phyloP scores from a whole-genome alignment of 2,329 filamentous ascomycete species.

The Stemphylium vesicarium region DNA sequence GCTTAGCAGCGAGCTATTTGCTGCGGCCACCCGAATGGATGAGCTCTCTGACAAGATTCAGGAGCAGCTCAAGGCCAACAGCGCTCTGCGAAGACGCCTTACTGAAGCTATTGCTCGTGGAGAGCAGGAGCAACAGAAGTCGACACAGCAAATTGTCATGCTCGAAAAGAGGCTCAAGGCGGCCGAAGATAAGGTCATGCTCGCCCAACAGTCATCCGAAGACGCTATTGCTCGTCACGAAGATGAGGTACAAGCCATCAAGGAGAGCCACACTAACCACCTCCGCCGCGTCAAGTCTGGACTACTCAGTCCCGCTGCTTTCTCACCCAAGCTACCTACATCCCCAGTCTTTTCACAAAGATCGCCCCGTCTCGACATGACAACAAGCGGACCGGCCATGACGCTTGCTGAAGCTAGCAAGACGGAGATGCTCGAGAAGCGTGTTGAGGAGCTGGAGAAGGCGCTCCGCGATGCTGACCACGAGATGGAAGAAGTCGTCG shows the following conservation, averaged over 20 bases:
- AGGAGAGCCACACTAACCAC: slow-evolving; percentile 77
- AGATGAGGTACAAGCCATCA: slow-evolving; percentile 77
- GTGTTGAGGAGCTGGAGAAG: slow-evolving; percentile 84
- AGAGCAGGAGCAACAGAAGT: slow-evolving; percentile 80
- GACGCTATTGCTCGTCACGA: slow-evolving; percentile 84
- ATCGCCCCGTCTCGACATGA: slow-evolving; percentile 66
- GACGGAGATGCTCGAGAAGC: slow-evolving; percentile 76
- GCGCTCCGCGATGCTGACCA: slow-evolving; percentile 76
- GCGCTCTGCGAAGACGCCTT: slow-evolving; percentile 75
- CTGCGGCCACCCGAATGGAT: slow-evolving; percentile 79
- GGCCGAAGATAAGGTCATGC: slow-evolving; percentile 83
- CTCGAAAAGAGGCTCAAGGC: slow-evolving; percentile 80
- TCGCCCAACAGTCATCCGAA: slow-evolving; percentile 85
- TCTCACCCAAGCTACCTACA: slow-evolving; percentile 66
- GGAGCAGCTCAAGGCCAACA: slow-evolving; percentile 79
- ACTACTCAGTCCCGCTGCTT: slow-evolving; percentile 55
- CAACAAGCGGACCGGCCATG: slow-evolving; percentile 65
- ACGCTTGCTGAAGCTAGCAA: slow-evolving; percentile 72
- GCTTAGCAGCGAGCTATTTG: slow-evolving; percentile 72
- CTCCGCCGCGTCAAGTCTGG: slow-evolving; percentile 72
- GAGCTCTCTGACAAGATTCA: slow-evolving; percentile 79
- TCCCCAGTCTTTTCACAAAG: slow-evolving; percentile 67
- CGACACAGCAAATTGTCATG: slow-evolving; percentile 79
- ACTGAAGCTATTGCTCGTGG: slow-evolving; percentile 80
- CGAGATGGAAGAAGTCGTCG: slow-evolving; percentile 84